phyloP scores from a whole-genome alignment of 2,329 filamentous ascomycete genomes.

The Dothideomycetes sp. region DNA sequence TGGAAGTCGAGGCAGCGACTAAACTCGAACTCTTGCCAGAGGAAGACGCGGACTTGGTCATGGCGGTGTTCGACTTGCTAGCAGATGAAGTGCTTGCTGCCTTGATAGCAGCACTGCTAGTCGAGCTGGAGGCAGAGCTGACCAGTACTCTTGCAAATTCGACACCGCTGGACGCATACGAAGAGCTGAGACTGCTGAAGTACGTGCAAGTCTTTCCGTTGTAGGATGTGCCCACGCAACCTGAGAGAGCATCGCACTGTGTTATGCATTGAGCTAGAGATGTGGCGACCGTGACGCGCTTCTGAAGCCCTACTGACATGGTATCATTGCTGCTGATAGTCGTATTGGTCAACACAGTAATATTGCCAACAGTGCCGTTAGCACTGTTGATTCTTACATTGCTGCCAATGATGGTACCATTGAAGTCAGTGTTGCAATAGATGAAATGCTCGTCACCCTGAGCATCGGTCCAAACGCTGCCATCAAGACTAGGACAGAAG shows the following conservation, averaged over 20 bases:
- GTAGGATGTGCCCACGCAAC: not conserved
- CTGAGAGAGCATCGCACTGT: not conserved
- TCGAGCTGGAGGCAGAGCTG: not conserved
- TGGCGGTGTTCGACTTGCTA: not conserved
- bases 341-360: not conserved
- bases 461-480: not conserved
- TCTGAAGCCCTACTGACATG: too few species aligned
- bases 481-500: not conserved
- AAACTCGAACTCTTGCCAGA: slow-evolving; percentile 1
- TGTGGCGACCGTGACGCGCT: not conserved
- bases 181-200: not conserved
- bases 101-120: slow-evolving; percentile 1
- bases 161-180: not conserved
- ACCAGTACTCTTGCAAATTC: not conserved
- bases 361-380: not conserved
- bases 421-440: not conserved
- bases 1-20: slow-evolving; percentile 1
- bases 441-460: not conserved
- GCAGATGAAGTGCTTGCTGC: not conserved
- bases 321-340: not conserved
- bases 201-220: not conserved
- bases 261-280: not conserved
- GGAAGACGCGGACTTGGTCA: not conserved
- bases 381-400: not conserved
- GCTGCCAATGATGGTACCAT: not conserved